Evolutionary conservation across 2,329 filamentous ascomycete species (phyloP).

Genomic region (Myriangium duriaei): DNA sequence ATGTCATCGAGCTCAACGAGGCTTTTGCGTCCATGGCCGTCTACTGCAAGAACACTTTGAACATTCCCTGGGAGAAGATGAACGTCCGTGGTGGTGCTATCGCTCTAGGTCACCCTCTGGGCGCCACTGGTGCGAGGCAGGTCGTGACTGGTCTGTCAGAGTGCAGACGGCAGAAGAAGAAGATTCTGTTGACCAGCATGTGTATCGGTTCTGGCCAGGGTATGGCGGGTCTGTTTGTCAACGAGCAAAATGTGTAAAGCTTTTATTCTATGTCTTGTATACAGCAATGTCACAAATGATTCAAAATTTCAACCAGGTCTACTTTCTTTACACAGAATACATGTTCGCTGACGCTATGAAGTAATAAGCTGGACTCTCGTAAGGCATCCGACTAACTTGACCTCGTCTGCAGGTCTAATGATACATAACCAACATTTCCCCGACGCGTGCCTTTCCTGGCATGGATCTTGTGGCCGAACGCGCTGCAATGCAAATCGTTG

Average conservation of each 20-base stretch:
- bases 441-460: too few relatives aligned
- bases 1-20: constrained; percentile 91
- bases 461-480: too few relatives aligned
- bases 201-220: constrained; percentile 58
- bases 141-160: constrained; percentile 86
- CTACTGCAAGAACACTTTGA: constrained; percentile 58
- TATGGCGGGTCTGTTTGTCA: constrained; percentile 55
- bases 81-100: constrained; percentile 74
- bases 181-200: constrained; percentile 86
- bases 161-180: constrained; percentile 72
- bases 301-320: too few relatives aligned
- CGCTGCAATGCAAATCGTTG: too few relatives aligned
- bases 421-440: too few relatives aligned
- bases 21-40: constrained; percentile 97
- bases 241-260: constrained; percentile 42
- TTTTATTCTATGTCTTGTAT: constrained; percentile 5
- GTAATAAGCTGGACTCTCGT: too few relatives aligned
- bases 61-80: constrained; percentile 62
- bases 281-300: too few relatives aligned
- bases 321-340: not conserved
- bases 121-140: constrained; percentile 63
- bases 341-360: not conserved
- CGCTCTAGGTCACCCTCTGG: constrained; percentile 71
- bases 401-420: too few relatives aligned
- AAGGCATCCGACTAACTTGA: too few relatives aligned